Percentiles rank a stretch among this genome's conserved stretches.
phyloP scores from a whole-genome alignment of 164 flowering plant genomes.

The Vitis labrusca region DNA sequence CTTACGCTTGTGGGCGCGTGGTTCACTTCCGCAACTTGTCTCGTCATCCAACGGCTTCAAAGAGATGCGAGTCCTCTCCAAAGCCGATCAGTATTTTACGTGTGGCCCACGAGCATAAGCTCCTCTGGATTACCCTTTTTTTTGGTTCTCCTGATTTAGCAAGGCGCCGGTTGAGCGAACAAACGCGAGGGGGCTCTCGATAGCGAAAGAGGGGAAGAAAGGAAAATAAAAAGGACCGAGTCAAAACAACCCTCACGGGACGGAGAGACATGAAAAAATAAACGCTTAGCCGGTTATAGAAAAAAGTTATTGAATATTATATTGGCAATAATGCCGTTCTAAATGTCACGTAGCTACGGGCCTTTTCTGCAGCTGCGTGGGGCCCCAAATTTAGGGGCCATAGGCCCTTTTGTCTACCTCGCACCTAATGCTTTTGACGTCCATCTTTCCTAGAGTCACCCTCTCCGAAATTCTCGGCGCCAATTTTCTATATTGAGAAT shows the following conservation, averaged over 20 bases:
- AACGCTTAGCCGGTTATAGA: not conserved
- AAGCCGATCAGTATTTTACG: too few species aligned
- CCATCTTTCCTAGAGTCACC: constrained; percentile 2
- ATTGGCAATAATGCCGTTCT: not conserved
- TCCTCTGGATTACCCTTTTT: too few species aligned
- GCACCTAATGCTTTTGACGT: constrained; percentile 24
- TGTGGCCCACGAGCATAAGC: too few species aligned
- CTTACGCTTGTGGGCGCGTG: constrained; percentile 2
- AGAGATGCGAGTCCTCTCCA: too few species aligned
- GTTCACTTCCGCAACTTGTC: not conserved
- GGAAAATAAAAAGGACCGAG: not conserved
- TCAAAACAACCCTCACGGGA: constrained; percentile 1
- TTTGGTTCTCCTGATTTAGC: too few species aligned
- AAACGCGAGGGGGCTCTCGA: not conserved
- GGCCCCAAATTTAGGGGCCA: not conserved
- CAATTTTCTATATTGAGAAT: not conserved
- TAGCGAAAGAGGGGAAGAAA: not conserved
- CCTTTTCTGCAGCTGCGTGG: not conserved
- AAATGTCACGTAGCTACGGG: constrained; percentile 15
- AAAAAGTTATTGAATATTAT: not conserved
- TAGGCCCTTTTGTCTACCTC: constrained; percentile 1
- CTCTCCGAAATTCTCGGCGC: constrained; percentile 26
- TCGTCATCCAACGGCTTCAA: too few species aligned
- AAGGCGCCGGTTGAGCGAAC: too few species aligned
- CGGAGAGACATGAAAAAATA: not conserved